Evolutionary conservation across 192 early-diverging fungal species (phyloP), one percentile per base, ranked within the genome.

Genomic region (Coemansia sp.): DNA sequence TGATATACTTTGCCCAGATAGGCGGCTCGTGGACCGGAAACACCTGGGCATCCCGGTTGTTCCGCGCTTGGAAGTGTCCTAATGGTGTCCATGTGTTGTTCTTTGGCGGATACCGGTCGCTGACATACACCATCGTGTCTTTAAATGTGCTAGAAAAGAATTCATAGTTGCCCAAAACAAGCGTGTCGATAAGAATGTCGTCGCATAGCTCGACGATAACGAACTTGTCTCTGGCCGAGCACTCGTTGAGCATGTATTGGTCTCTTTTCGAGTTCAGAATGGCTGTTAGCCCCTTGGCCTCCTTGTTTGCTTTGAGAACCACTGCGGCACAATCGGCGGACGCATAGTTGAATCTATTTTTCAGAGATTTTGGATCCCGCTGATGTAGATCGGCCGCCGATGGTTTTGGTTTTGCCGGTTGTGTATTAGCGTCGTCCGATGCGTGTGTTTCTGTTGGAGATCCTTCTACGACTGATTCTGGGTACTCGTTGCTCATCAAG

Each of bases 61-160:
- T 98, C 6, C 84, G 84, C 3, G 93, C 98, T 22, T 87, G 85
- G 74, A 94, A 97, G 61, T 90, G 84, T 0, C 94, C 95, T 41
- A 99, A 65, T 11, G 88, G 60, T 39, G 83, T 87, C 97, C 97
- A 99, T 11, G 83, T 85, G 45, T 86, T 82, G 39, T 90, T 76
- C 42, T 83, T 77, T 10, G 92, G 91, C 6, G 93, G 93, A 71
- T 96, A 96, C 37, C 85, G 67, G 48, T 92, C 87, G 54, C 87
- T 84, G 42, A 93, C 88, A 56, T 87, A 92, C 0, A 98, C 86
- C 48, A 88, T 81, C 73, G 95, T 88, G 45, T 97, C 90, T 67
- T 93, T 92, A 71, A 96, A 97, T 2, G 91, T 97, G 52, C 91
- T 93, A 0, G 92, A 94, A 69, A 99, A 99, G 72, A 97, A 96